Base-by-base conservation (phyloP, 768 basidiomycete genomes). In the Heimioporus sp. region DNA sequence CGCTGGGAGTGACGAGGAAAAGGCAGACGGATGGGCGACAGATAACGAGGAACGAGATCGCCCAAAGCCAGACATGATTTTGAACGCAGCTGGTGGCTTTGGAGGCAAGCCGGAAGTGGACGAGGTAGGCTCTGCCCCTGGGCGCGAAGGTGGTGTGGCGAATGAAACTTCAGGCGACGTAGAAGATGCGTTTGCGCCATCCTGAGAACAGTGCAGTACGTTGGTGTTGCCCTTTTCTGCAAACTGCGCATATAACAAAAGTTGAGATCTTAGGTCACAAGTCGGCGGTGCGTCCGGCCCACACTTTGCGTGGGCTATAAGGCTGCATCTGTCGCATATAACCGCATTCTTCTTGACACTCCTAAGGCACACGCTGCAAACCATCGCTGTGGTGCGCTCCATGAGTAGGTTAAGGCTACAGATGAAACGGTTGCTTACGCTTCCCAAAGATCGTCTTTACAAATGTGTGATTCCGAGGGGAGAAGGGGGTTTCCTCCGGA, bases 401-500 rank as follows among this genome's bases (percentile, higher is more conserved):
- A 51, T 56, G 12, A 59, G 40, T 10, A 47, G 32, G n/a, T 15
- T 52, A 17, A 30, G 43, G n/a, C 21, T 11, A 9, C 9, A 32
- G 16, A 43, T n/a, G 43, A n/a, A 45, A 44, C 15, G 39, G 13
- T 54, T 39, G 75, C 90, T 67, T 65, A 97, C 94, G 83, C 76
- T 94, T 94, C 63, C 86, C 85, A 69, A 98, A 97, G 10, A 88
- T 88, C 4, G 92, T 95, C 74, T 91, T 94, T 30, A 96, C 88
- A 66, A 96, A 94, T 12, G 81, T 79, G 62, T 97, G 95, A 35
- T 86, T 80, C 43, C 82, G 80, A 17, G 85, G 80, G 5, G 82
- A 80, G 55, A 87, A 80, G 30, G 63, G 51, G 12, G 73, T 43
- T 61, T 72, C 38, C 72, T 66, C 58, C 40, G 61, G 42, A 36